These are phyloP conservation scores for Boletus rex-veris DNA, from an alignment of 768 basidiomycete genomes.

Conservation along the genomic window DNA sequence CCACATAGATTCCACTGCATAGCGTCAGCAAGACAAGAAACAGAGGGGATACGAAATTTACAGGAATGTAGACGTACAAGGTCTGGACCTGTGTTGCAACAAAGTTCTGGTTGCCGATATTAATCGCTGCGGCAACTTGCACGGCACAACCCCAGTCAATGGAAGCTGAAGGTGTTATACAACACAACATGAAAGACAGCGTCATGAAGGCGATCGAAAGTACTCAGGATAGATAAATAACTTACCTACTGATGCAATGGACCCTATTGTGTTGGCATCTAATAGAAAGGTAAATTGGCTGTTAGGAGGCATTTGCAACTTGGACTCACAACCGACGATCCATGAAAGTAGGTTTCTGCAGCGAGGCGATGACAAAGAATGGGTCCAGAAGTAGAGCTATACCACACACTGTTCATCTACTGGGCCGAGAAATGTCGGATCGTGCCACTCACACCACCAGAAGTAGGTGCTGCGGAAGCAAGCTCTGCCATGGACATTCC, in stretches of 20 bases:
- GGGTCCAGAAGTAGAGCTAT: constrained; percentile 68
- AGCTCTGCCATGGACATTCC: constrained; percentile 43
- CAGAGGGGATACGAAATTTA: not conserved
- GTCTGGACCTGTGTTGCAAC: constrained; percentile 36
- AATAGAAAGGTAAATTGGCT: not conserved
- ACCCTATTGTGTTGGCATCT: constrained; percentile 55
- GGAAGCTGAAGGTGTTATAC: constrained; percentile 39
- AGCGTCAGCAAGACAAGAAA: not conserved
- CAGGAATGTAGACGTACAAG: constrained; percentile 38
- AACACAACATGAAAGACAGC: constrained; percentile 31
- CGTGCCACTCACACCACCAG: constrained; percentile 33
- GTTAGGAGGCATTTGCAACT: not conserved
- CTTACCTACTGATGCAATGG: constrained; percentile 39
- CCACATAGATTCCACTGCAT: constrained; percentile 60
- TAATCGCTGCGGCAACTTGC: constrained; percentile 62
- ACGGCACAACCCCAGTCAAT: constrained; percentile 66
- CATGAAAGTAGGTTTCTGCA: constrained; percentile 62
- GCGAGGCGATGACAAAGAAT: constrained; percentile 50
- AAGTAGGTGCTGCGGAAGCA: constrained; percentile 40
- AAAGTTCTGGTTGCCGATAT: constrained; percentile 45
- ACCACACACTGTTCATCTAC: not conserved
- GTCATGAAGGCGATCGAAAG: not conserved
- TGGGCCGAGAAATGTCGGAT: not conserved
- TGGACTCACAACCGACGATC: constrained; percentile 63
- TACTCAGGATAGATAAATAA: not conserved